Base-by-base conservation (phyloP, 805 yeast genomes). In the Starmera amethionina region DNA sequence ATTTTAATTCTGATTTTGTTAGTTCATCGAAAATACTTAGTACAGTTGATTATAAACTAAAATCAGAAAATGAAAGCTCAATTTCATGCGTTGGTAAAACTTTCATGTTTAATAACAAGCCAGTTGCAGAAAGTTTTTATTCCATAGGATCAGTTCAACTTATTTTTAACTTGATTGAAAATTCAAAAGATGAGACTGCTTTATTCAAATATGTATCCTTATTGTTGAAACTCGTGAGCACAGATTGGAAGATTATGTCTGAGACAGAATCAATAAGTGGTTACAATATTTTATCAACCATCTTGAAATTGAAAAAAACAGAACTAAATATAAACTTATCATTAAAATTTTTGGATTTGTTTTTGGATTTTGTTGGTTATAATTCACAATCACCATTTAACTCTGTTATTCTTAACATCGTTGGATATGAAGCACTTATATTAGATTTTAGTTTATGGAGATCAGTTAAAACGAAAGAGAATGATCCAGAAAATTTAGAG, bases 401-500 rank as follows among this genome's bases (percentile, higher is more conserved):
- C 8, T 79, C 90, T 0, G 54, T 79, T 3, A 63, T 86, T 2
- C 60, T 64, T 8, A 78, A 82, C 47, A 66, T 72, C 1, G 43
- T 59, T 3, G 82, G 81, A 0, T 87, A 81, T 51, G 67, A 74
- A 30, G 58, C 66, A 2, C 54, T 86, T 35, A 65, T 83, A 32
- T 65, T 78, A 15, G 88, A 85, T 45, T 68, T 82, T 45, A 82
- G 77, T 40, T 62, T 75, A 16, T 80, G 85, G 75, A 65, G 65
- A 41, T 60, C 59, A 10, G 36, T 32, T 7, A 27, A 15, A 31
- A 22, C 19, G 13, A 34, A 18, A 19, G 22, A 35, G 3, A 25
- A 39, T 4, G 47, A 43, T 5, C 45, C 47, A 2, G 52, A 55
- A 1, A 58, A 55, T 15, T 48, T 60, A 3, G 77, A 73, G 32